phyloP scores from a whole-genome alignment of 176 grass and related monocot species.

The Areca catechu region DNA sequence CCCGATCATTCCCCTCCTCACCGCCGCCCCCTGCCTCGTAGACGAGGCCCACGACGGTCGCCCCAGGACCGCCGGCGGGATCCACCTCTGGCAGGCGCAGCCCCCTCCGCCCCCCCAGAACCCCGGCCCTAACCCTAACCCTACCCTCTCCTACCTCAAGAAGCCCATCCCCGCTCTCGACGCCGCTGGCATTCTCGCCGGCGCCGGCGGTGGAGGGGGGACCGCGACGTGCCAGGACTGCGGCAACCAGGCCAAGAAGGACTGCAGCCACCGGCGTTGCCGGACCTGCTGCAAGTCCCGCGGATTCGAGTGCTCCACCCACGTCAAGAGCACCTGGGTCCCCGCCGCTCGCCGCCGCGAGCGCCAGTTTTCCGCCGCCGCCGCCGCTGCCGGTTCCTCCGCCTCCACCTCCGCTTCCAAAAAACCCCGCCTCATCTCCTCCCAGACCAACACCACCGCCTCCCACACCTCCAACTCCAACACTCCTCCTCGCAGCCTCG shows the following conservation, averaged over 20 bases:
- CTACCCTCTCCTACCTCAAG: slow-evolving; percentile 35
- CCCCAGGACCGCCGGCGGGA: slow-evolving; percentile 10
- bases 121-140: slow-evolving; percentile 23
- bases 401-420: slow-evolving; percentile 32
- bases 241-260: slow-evolving; percentile 91
- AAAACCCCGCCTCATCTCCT: slow-evolving; percentile 51
- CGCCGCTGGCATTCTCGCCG: slow-evolving; percentile 15
- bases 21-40: slow-evolving; percentile 45
- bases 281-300: slow-evolving; percentile 87
- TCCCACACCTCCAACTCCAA: slow-evolving; percentile 79
- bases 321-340: slow-evolving; percentile 89
- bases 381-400: neutral
- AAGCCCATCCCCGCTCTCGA: slow-evolving; percentile 46
- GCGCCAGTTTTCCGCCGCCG: slow-evolving; percentile 18
- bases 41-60: slow-evolving; percentile 9
- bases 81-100: slow-evolving; percentile 71
- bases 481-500: slow-evolving; percentile 85
- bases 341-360: slow-evolving; percentile 64
- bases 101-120: slow-evolving; percentile 19
- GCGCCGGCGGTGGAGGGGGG: neutral
- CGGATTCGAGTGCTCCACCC: slow-evolving; percentile 71
- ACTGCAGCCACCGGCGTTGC: slow-evolving; percentile 57
- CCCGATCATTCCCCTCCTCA: slow-evolving; percentile 55
- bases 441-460: slow-evolving; percentile 35
- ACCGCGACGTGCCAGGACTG: slow-evolving; percentile 63